Conservation (phyloP, 1,139 yeast species). For the Insectozyma bohioensis region DNA sequence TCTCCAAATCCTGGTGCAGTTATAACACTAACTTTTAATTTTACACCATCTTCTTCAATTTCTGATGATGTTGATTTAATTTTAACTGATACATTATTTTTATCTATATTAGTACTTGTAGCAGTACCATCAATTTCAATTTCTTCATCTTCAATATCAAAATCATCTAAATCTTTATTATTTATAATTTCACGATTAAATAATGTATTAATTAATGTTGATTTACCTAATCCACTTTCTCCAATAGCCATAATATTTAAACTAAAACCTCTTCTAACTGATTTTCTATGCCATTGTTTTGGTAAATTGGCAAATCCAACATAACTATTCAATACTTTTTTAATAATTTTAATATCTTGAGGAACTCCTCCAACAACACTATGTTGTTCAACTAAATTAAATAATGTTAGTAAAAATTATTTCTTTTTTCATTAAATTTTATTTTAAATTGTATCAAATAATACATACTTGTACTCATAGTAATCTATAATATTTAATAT, state of each 20-base stretch:
- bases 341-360: conserved; percentile 58
- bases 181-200: conserved; percentile 73
- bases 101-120: conserved; percentile 7
- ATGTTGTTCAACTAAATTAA: conserved; percentile 7
- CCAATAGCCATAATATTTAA: conserved; percentile 90
- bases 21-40: conserved; percentile 77
- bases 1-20: conserved; percentile 97
- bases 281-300: conserved; percentile 97
- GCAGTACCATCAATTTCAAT: conserved; percentile 1
- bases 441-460: too few species aligned
- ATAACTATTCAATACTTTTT: conserved; percentile 83
- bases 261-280: conserved; percentile 90
- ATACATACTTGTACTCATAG: conserved; percentile 12
- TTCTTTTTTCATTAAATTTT: conserved; percentile 18
- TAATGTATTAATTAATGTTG: conserved; percentile 87
- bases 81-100: conserved; percentile 35
- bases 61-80: conserved; percentile 70
- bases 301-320: conserved; percentile 99
- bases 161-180: conserved; percentile 16
- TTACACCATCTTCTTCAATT: conserved; percentile 92
- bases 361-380: conserved; percentile 5
- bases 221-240: conserved; percentile 90
- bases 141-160: conserved; percentile 17
- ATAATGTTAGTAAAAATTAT: conserved; percentile 6
- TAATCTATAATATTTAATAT: conserved; percentile 1